Evolutionary conservation across 1,284 basidiomycete species (phyloP).

Genomic region (Cutaneotrichosporon mucoides): DNA sequence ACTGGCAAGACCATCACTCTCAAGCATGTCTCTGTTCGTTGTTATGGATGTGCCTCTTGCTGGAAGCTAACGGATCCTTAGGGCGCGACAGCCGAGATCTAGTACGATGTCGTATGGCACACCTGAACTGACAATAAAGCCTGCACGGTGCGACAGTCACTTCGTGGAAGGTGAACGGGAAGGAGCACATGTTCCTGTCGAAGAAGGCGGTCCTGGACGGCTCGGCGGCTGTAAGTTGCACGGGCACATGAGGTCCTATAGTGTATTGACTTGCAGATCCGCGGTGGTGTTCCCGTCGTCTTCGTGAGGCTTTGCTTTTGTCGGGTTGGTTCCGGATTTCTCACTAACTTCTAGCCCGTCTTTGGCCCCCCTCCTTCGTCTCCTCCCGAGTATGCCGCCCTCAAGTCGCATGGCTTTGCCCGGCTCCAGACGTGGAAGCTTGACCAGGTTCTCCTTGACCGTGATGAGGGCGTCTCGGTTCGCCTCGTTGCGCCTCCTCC

Average conservation of each 20-base stretch:
- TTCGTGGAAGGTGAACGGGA: slow-evolving; percentile 51
- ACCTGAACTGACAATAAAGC: slow-evolving; percentile 19
- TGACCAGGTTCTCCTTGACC: slow-evolving; percentile 63
- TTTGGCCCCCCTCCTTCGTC: slow-evolving; percentile 65
- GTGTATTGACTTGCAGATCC: slow-evolving; percentile 48
- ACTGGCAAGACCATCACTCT: slow-evolving; percentile 40
- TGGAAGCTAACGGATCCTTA: slow-evolving; percentile 34
- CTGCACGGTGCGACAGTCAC: slow-evolving; percentile 70
- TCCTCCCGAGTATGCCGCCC: slow-evolving; percentile 57
- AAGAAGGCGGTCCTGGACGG: slow-evolving; percentile 74
- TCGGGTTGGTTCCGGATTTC: background rate
- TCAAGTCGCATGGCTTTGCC: slow-evolving; percentile 80
- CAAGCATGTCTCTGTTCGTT: slow-evolving; percentile 37
- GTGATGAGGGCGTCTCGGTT: slow-evolving; percentile 65
- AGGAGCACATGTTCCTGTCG: slow-evolving; percentile 72
- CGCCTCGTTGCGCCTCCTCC: slow-evolving; percentile 63
- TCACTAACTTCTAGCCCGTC: slow-evolving; percentile 55
- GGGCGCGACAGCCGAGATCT: slow-evolving; percentile 67
- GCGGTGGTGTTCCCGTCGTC: slow-evolving; percentile 78
- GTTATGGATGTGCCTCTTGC: background rate
- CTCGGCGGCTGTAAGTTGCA: slow-evolving; percentile 54
- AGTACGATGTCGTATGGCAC: slow-evolving; percentile 33
- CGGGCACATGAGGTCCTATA: no score
- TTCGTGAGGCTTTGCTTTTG: slow-evolving; percentile 49
- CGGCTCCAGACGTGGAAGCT: slow-evolving; percentile 68